Base-by-base conservation (phyloP, 2,329 filamentous ascomycete species). In the Rutstroemia sp. region DNA sequence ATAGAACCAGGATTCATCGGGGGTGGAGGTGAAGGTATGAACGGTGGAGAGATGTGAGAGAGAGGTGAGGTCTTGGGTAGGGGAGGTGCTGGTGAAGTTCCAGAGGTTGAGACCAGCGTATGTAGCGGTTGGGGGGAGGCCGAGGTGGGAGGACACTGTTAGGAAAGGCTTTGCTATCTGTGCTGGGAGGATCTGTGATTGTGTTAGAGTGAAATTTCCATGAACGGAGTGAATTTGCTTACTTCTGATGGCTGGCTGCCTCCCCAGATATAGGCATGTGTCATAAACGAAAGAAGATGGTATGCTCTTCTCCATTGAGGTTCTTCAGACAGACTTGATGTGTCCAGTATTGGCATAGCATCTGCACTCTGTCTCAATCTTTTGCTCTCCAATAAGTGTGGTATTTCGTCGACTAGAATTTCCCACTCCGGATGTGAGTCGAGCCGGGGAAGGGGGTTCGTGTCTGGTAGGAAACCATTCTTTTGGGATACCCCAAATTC, bases 1-100 rank as follows among this genome's bases (percentile, higher is more conserved):
- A 64, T 92, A 92, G 73, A 97, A 97, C 92, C 92, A 96, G 65
- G 91, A 90, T 72, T 97, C 92, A 63, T 95, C 91, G 51, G 86
- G 74, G 7, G 90, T 94, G 25, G 90, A 92, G 4, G 91, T 96
- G 66, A 96, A 94, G 12, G 92, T 95, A 67, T 87, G 80, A 9
- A 92, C 77, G 0, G 85, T 86, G 19, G 79, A 76, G 10, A 96
- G 76, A 51, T 87, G 83, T 58, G 89, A 81, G 9, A 92, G 51
- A 52, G 38, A 63, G 39, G 50, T 48, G 5, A 57, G 19, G 27
- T 53, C 49, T 9, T 57, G 42, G 6, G 39, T 48, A 19, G 77
- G 72, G 14, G 75, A 70, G 39, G 86, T 75, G 0, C 86, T 83
- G 60, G 81, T 78, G 73, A 88, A 96, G 73, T 97, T 97, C 92